Percentiles rank a stretch among this genome's conserved stretches.
phyloP scores from a whole-genome alignment of 495 filamentous ascomycete genomes.

The Hypoxylon rickii region DNA sequence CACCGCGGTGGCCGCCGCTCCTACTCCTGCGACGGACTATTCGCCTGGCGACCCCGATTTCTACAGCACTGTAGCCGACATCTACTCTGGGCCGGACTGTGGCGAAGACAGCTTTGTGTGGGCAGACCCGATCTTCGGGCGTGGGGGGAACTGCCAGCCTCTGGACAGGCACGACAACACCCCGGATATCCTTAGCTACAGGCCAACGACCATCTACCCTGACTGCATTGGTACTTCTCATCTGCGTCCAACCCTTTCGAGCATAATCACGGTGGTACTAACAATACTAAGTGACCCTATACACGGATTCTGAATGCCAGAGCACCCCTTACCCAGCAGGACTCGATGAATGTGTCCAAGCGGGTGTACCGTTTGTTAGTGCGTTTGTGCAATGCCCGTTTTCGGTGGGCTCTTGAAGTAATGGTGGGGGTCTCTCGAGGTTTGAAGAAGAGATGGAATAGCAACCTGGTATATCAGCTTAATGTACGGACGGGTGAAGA shows the following conservation, averaged over 20 bases:
- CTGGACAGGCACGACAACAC: conserved; percentile 27
- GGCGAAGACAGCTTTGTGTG: conserved; percentile 20
- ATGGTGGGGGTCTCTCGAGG: too few species aligned
- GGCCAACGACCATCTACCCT: conserved; percentile 19
- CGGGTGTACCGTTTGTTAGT: conserved; percentile 26
- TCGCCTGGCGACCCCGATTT: conserved; percentile 24
- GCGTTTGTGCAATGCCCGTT: conserved; percentile 27
- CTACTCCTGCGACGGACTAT: neutral
- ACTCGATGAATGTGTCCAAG: conserved; percentile 22
- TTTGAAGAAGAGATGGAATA: too few species aligned
- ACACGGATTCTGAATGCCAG: conserved; percentile 22
- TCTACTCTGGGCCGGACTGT: conserved; percentile 22
- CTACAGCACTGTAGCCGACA: conserved; percentile 25
- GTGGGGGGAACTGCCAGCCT: conserved; percentile 25
- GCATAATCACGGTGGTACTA: too few species aligned
- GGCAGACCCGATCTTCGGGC: conserved; percentile 27
- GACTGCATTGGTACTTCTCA: conserved; percentile 16
- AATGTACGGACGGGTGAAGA: too few species aligned
- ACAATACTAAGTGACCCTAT: conserved; percentile 10
- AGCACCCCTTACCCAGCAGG: conserved; percentile 15
- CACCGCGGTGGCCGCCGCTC: too few species aligned
- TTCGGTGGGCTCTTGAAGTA: too few species aligned
- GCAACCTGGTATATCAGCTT: too few species aligned
- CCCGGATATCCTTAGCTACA: conserved; percentile 29
- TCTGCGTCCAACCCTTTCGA: neutral